A percentile compares a stretch with the other conserved stretches of the same genome.
Evolutionary conservation across 768 basidiomycete species (phyloP).

Genomic region (Pulveroboletus ravenelii): DNA sequence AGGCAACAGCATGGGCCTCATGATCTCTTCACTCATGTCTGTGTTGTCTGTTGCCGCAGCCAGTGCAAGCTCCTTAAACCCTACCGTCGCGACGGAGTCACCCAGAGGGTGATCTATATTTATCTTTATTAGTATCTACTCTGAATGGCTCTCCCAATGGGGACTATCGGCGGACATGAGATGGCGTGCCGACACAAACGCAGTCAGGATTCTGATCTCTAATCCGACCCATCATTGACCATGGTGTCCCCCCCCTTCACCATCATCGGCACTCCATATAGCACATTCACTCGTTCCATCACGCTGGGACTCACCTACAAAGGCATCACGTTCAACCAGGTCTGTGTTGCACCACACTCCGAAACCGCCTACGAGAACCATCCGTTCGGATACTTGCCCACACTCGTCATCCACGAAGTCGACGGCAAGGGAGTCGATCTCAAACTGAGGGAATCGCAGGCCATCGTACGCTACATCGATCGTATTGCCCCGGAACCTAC

Average conservation of each 20-base stretch:
- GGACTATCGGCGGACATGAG: no score
- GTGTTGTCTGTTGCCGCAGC: no score
- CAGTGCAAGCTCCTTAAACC: no score
- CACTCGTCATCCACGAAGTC: slow-evolving; percentile 28
- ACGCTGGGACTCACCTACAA: slow-evolving; percentile 30
- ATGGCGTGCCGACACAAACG: no score
- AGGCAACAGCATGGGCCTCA: no score
- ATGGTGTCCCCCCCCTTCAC: slow-evolving; percentile 24
- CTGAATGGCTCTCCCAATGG: no score
- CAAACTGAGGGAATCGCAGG: slow-evolving; percentile 26
- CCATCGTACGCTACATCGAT: slow-evolving; percentile 29
- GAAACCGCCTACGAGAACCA: slow-evolving; percentile 26
- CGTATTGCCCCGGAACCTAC: slow-evolving; percentile 27
- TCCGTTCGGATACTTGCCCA: slow-evolving; percentile 31
- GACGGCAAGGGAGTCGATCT: slow-evolving; percentile 19
- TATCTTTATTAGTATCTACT: no score
- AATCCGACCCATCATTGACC: background rate
- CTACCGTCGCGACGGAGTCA: no score
- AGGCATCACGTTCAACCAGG: slow-evolving; percentile 23
- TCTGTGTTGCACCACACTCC: slow-evolving; percentile 25
- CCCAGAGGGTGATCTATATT: no score
- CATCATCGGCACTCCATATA: slow-evolving; percentile 30
- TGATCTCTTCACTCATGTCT: no score
- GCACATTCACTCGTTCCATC: slow-evolving; percentile 31
- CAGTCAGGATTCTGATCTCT: no score